A percentile compares a stretch with the other conserved stretches of the same genome.
Evolutionary conservation across 768 basidiomycete species (phyloP).

Genomic region (Lentinus tigrinus): DNA sequence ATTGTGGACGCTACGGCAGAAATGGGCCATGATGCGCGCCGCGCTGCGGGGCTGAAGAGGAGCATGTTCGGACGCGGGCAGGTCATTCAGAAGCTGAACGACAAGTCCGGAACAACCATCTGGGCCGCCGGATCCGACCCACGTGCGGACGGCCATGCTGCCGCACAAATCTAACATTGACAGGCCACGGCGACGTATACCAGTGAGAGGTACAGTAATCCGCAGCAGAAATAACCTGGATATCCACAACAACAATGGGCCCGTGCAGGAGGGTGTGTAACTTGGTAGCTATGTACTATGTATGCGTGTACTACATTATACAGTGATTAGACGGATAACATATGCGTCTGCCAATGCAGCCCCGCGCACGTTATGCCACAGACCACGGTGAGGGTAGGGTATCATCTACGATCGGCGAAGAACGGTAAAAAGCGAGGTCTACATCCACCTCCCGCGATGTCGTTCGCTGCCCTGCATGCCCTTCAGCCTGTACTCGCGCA

Average conservation of each 20-base stretch:
- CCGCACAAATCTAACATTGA: conserved; percentile 72
- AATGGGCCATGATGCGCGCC: conserved; percentile 86
- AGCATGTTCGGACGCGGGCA: conserved; percentile 81
- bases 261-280: too few species aligned
- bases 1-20: conserved; percentile 37
- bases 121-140: conserved; percentile 96
- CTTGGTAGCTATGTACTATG: not conserved
- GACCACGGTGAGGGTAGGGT: not conserved
- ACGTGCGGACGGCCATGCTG: conserved; percentile 86
- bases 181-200: conserved; percentile 63
- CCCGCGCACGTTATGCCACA: too few species aligned
- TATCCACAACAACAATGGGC: too few species aligned
- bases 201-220: too few species aligned
- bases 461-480: conserved; percentile 39
- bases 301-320: not conserved
- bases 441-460: conserved; percentile 30
- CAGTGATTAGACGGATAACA: not conserved
- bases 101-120: conserved; percentile 66
- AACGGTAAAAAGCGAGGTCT: not conserved
- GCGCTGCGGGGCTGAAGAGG: conserved; percentile 58
- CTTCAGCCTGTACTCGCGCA: conserved; percentile 75
- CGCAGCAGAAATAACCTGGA: too few species aligned
- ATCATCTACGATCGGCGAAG: not conserved
- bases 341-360: too few species aligned
- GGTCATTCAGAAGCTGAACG: conserved; percentile 78